Evolutionary conservation across 2,329 filamentous ascomycete species (phyloP).

Genomic region (Madurella fahalii): DNA sequence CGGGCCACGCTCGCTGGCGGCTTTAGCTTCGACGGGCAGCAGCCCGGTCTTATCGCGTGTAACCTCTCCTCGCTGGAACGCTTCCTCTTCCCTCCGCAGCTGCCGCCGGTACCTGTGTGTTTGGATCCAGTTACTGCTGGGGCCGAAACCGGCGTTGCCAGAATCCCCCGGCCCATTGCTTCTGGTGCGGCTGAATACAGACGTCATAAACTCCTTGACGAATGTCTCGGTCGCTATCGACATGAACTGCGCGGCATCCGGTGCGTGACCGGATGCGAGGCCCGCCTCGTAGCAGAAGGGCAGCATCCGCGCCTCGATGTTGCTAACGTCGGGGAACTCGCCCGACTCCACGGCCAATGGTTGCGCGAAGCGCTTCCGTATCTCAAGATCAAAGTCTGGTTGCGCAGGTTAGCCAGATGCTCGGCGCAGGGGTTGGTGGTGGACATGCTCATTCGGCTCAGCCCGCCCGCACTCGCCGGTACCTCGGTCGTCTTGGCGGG

Average conservation of each 20-base stretch:
- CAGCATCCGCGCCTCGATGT: conserved; percentile 61
- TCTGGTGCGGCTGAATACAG: conserved; percentile 60
- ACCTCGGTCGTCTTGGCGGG: conserved; percentile 52
- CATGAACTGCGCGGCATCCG: conserved; percentile 61
- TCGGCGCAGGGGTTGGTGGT: background rate
- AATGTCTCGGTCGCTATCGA: conserved; percentile 63
- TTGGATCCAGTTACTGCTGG: conserved; percentile 67
- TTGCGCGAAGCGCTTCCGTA: conserved; percentile 60
- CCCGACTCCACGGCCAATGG: conserved; percentile 64
- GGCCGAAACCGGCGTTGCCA: conserved; percentile 58
- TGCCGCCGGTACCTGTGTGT: conserved; percentile 74
- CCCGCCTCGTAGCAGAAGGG: conserved; percentile 66
- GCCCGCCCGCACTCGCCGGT: conserved; percentile 64
- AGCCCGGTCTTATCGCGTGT: conserved; percentile 71
- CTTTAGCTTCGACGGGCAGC: conserved; percentile 75
- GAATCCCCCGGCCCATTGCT: conserved; percentile 62
- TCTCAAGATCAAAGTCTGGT: conserved; percentile 62
- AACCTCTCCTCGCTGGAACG: conserved; percentile 68
- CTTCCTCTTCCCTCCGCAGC: conserved; percentile 70
- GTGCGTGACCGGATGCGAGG: conserved; percentile 53
- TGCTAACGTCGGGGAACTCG: conserved; percentile 63
- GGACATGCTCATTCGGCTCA: conserved; percentile 74
- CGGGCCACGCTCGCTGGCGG: conserved; percentile 65
- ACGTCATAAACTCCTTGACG: conserved; percentile 61
- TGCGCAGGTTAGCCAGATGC: conserved; percentile 4